Conservation (phyloP, 768 basidiomycete genomes). For the Leccinum sublutescens region DNA sequence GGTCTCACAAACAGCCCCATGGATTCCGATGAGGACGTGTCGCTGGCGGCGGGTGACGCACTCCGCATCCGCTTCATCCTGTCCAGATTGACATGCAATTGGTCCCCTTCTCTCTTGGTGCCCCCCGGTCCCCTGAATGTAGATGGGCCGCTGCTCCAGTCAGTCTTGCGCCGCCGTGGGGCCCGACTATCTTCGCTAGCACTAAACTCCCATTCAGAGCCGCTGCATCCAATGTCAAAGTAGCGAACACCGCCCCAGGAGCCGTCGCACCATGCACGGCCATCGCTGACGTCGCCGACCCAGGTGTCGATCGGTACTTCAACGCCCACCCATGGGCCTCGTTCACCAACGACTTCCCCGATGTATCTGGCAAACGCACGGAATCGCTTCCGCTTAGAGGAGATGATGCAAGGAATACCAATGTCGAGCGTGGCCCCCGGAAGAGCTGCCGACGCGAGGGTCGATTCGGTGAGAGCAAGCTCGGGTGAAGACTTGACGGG, state of each 20-base stretch:
- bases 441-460: slow-evolving; percentile 24
- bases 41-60: slow-evolving; percentile 63
- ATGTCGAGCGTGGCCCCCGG: slow-evolving; percentile 74
- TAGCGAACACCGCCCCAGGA: slow-evolving; percentile 79
- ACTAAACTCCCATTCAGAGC: slow-evolving; percentile 65
- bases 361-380: slow-evolving; percentile 87
- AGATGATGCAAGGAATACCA: slow-evolving; percentile 88
- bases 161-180: slow-evolving; percentile 23
- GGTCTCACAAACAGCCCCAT: slow-evolving; percentile 80
- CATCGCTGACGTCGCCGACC: slow-evolving; percentile 49
- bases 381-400: slow-evolving; percentile 79
- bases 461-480: slow-evolving; percentile 22
- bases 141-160: slow-evolving; percentile 30
- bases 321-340: slow-evolving; percentile 87
- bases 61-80: slow-evolving; percentile 61
- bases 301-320: slow-evolving; percentile 73
- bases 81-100: slow-evolving; percentile 38
- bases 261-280: slow-evolving; percentile 86
- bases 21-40: slow-evolving; percentile 59
- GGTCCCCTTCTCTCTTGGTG: slow-evolving; percentile 59
- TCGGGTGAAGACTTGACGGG: slow-evolving; percentile 20
- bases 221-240: slow-evolving; percentile 67
- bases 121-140: slow-evolving; percentile 36
- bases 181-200: slow-evolving; percentile 39
- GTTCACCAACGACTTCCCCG: slow-evolving; percentile 79